These are phyloP conservation scores for Colletotrichum navitas DNA, from an alignment of 2,329 filamentous ascomycete genomes.

Conservation along the genomic window DNA sequence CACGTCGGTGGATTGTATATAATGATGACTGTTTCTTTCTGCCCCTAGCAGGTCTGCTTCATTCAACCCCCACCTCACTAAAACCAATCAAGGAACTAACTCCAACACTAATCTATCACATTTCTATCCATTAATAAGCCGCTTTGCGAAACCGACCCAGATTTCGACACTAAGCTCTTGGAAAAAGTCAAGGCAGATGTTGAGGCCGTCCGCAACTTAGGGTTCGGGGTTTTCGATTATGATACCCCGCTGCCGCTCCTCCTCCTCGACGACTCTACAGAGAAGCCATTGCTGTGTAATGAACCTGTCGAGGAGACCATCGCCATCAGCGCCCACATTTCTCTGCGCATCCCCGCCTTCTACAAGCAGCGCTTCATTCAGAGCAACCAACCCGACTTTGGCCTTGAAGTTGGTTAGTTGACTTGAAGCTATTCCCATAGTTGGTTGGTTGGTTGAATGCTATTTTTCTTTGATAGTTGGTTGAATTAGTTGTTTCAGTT, in stretches of 20 bases:
- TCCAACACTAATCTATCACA: neutral
- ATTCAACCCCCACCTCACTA: neutral
- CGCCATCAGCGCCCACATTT: conserved; percentile 40
- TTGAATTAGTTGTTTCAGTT: too few relatives aligned
- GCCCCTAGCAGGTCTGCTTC: too few relatives aligned
- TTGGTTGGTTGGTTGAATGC: too few relatives aligned
- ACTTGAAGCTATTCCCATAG: too few relatives aligned
- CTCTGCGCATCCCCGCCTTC: conserved; percentile 38
- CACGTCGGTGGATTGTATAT: too few relatives aligned
- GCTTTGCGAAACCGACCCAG: conserved; percentile 32
- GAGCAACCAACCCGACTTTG: too few relatives aligned
- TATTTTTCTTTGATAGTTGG: too few relatives aligned
- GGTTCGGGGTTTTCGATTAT: conserved; percentile 14
- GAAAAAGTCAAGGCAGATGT: neutral
- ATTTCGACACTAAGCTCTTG: conserved; percentile 20
- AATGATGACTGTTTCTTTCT: too few relatives aligned
- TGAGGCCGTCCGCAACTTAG: neutral
- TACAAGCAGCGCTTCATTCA: too few relatives aligned
- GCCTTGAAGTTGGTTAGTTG: too few relatives aligned
- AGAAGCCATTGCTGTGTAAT: conserved; percentile 35
- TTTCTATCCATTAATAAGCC: conserved; percentile 17
- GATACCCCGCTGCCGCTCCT: conserved; percentile 13
- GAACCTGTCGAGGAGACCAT: conserved; percentile 41
- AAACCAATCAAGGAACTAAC: conserved; percentile 10
- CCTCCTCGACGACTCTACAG: conserved; percentile 13